Base-by-base conservation (phyloP, 1,139 yeast species). In the Candida sanyaensis region DNA sequence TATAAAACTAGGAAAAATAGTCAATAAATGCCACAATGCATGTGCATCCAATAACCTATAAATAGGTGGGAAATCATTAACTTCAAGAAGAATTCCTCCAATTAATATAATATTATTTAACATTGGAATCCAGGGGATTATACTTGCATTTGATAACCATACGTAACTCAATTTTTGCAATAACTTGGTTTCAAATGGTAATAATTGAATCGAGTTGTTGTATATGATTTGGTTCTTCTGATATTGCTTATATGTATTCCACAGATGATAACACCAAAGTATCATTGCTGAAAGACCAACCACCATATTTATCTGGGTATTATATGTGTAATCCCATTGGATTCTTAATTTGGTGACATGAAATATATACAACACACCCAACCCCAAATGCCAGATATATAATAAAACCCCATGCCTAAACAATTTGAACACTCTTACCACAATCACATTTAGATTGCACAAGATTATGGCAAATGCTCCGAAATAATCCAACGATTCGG, bases 391-490 rank as follows among this genome's bases (percentile, higher is more conserved):
- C 56, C 56, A 53, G 3, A 47, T 5, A 21, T 11, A 41, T 24
- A 55, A 42, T 1, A 45, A 9, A 45, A 58, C 63, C 2, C 45
- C 27, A 4, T 34, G 33, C 21, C 46, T 48, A 54, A 61, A 70
- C 8, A 75, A 49, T 24, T 59, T 53, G 49, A 71, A 72, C 45
- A 56, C 68, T 33, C 80, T 54, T 2, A 72, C 62, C 6, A 56
- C 50, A 3, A 75, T 69, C 2, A 68, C 69, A 49, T 69, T 71
- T 55, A 73, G 71, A 49, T 72, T 73, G 45, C 67, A 59, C 34
- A 73, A 53, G 6, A 75, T 65, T 4, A 75, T 72, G 21, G 68
- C 67, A 39, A 73, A 71, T 0, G 80, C 80, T 0, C 80, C 80
- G 49, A 66, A 66, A 52, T 75, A 75, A 53, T 75, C 80, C 45